These are phyloP conservation scores for Xylariaceae sp. DNA, from an alignment of 2,329 filamentous ascomycete species.

Conservation along the genomic window DNA sequence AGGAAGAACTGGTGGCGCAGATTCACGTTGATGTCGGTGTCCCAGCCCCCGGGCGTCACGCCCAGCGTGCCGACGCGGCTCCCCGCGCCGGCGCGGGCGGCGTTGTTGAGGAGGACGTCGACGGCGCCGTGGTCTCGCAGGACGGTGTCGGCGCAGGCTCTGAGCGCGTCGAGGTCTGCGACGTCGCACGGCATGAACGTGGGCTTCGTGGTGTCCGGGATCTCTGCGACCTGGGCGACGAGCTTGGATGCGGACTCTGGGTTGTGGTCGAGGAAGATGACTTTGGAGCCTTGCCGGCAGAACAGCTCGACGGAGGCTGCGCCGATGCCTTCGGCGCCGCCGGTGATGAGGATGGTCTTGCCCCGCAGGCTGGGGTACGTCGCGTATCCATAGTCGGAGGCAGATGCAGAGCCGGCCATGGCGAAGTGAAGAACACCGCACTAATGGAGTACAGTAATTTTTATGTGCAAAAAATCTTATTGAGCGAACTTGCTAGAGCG, in stretches of 20 bases:
- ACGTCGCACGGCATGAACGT: conserved; percentile 40
- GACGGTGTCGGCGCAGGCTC: conserved; percentile 29
- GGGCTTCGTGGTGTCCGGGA: conserved; percentile 22
- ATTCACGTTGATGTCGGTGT: conserved; percentile 39
- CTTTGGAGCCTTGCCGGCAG: conserved; percentile 37
- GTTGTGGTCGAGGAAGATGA: conserved; percentile 40
- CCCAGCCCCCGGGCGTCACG: conserved; percentile 38
- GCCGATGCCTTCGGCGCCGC: conserved; percentile 44
- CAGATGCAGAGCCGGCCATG: too few relatives aligned
- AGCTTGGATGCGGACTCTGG: conserved; percentile 27
- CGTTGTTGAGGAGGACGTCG: conserved; percentile 35
- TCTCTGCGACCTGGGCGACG: conserved; percentile 20
- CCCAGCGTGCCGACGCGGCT: conserved; percentile 26
- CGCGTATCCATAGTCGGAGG: conserved; percentile 20
- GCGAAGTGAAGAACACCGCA: too few relatives aligned
- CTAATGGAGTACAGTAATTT: too few relatives aligned
- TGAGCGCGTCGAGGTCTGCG: conserved; percentile 30
- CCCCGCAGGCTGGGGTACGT: conserved; percentile 37
- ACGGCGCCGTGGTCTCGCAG: conserved; percentile 24
- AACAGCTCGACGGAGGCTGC: conserved; percentile 40
- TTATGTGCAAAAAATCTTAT: too few relatives aligned
- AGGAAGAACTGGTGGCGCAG: conserved; percentile 41
- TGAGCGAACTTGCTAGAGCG: too few relatives aligned
- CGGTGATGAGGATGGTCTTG: conserved; percentile 39
- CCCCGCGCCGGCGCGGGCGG: conserved; percentile 20